Conservation (phyloP, 495 filamentous ascomycete species). For the Trichocladium uniseriatum region DNA sequence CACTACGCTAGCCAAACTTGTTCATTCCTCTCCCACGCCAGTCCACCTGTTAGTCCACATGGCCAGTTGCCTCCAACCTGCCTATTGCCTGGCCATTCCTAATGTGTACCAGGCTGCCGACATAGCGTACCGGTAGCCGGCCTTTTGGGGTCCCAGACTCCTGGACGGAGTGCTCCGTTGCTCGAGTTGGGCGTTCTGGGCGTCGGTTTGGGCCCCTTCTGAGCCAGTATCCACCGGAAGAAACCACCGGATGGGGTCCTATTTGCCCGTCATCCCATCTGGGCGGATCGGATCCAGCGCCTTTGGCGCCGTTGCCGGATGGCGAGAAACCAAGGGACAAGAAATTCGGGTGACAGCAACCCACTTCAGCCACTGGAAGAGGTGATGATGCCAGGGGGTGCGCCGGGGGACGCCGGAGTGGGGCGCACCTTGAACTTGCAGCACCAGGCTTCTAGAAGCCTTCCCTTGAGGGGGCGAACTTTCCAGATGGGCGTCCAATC, state of each 20-base stretch:
- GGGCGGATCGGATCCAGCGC: background rate
- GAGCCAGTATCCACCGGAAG: background rate
- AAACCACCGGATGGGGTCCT: background rate
- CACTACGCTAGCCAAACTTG: background rate
- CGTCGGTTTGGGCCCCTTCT: background rate
- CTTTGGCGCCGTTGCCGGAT: no score
- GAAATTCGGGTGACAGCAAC: no score
- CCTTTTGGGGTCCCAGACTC: no score
- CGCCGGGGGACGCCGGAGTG: background rate
- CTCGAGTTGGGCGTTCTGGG: background rate
- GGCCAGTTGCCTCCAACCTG: background rate
- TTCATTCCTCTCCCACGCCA: background rate
- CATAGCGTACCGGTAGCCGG: background rate
- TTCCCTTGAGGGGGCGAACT: background rate
- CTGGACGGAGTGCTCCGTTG: no score
- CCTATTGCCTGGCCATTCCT: conserved; percentile 10
- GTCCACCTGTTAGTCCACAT: no score
- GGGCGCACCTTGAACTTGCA: background rate
- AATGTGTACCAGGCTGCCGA: background rate
- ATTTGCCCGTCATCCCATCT: background rate
- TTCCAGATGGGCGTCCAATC: conserved; percentile 2
- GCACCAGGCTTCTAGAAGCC: conserved; percentile 6
- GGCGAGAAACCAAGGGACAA: no score
- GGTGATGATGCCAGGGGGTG: no score
- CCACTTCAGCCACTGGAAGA: no score